Evolutionary conservation across 495 filamentous ascomycete species (phyloP).

Genomic region (Penicilliopsis zonata): DNA sequence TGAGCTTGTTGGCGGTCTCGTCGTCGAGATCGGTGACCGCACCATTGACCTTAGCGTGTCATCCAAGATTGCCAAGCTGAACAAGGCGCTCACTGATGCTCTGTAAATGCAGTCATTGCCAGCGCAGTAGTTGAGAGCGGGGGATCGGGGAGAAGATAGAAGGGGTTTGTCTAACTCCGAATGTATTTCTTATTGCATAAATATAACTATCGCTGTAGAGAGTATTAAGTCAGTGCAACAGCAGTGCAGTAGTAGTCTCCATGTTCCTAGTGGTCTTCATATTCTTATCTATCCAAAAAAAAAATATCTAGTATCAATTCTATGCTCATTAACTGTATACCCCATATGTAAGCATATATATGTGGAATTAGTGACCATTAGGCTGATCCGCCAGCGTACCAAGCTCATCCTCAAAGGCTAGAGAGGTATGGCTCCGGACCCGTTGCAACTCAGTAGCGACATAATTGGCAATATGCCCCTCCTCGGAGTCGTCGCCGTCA

Average conservation of each 20-base stretch:
- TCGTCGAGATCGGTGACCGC: slow-evolving; percentile 95
- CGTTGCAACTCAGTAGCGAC: slow-evolving; percentile 57
- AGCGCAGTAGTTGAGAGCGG: too few relatives aligned
- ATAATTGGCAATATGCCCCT: slow-evolving; percentile 57
- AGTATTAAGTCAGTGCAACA: too few relatives aligned
- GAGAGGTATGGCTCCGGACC: slow-evolving; percentile 41
- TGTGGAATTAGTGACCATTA: slow-evolving; percentile 18
- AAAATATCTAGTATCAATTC: too few relatives aligned
- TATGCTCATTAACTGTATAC: too few relatives aligned
- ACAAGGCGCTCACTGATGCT: slow-evolving; percentile 94
- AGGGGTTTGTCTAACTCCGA: too few relatives aligned
- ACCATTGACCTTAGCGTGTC: slow-evolving; percentile 97
- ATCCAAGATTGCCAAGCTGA: slow-evolving; percentile 89
- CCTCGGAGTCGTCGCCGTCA: slow-evolving; percentile 22
- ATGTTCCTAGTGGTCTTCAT: too few relatives aligned
- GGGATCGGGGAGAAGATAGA: too few relatives aligned
- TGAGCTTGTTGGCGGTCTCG: slow-evolving; percentile 82
- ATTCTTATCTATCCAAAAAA: too few relatives aligned
- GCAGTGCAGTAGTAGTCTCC: too few relatives aligned
- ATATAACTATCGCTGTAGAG: too few relatives aligned
- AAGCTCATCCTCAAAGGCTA: slow-evolving; percentile 50
- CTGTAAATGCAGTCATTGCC: slow-evolving; percentile 79
- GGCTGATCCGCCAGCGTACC: slow-evolving; percentile 33
- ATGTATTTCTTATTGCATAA: too few relatives aligned
- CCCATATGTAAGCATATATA: too few relatives aligned